Percentiles rank a stretch among this genome's conserved stretches.
These are phyloP conservation scores for Mimosa bimucronata DNA, from an alignment of 306 rosid genomes.

Conservation along the genomic window DNA sequence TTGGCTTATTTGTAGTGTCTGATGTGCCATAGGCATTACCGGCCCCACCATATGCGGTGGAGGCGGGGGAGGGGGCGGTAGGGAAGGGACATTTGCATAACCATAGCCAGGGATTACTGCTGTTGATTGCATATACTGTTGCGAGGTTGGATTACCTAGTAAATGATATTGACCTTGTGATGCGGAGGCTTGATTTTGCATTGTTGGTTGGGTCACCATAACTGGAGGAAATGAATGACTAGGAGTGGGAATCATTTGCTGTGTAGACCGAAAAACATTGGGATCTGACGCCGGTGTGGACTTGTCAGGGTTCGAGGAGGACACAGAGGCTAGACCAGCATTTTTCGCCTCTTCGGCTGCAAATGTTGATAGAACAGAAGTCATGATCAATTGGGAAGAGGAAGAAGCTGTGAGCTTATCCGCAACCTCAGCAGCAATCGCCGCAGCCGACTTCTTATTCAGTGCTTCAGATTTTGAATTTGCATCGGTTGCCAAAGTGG, in stretches of 20 bases:
- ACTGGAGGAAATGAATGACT: constrained; percentile 76
- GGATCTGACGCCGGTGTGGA: constrained; percentile 56
- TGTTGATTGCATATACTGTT: constrained; percentile 68
- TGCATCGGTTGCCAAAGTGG: constrained; percentile 44
- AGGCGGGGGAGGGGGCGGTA: constrained; percentile 52
- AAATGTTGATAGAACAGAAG: constrained; percentile 85
- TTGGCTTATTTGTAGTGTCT: constrained; percentile 47
- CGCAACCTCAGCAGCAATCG: constrained; percentile 91
- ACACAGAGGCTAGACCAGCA: constrained; percentile 54
- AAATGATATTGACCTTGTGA: constrained; percentile 76
- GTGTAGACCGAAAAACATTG: constrained; percentile 58
- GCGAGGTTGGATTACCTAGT: constrained; percentile 60
- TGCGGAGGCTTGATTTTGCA: constrained; percentile 57
- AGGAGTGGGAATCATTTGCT: constrained; percentile 53
- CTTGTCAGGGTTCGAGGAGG: constrained; percentile 55
- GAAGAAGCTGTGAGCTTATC: constrained; percentile 94
- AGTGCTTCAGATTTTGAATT: constrained; percentile 51
- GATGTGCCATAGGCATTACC: constrained; percentile 60
- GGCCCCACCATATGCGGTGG: constrained; percentile 55
- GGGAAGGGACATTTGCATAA: constrained; percentile 60
- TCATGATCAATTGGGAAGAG: constrained; percentile 89
- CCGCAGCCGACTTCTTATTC: constrained; percentile 77
- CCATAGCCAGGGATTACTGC: constrained; percentile 64
- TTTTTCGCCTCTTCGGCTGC: constrained; percentile 90
- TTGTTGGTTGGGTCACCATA: constrained; percentile 53